Percentiles rank a stretch among this genome's conserved stretches.
Conservation (phyloP, 176 grass and related monocot genomes). For the Puccinellia tenuiflora region DNA sequence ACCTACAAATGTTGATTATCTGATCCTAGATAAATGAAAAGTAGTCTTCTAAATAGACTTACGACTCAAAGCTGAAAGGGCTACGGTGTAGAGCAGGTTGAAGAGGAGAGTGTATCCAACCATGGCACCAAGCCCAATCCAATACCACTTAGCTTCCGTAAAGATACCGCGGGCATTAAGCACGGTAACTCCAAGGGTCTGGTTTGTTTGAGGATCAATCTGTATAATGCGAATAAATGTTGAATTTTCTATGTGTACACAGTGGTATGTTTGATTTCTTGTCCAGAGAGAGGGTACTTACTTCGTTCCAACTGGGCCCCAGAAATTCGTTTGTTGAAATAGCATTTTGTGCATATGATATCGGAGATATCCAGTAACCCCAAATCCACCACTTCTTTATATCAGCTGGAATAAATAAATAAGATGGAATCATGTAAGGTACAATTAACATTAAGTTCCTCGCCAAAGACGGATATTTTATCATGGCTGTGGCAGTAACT, state of each 20-base stretch:
- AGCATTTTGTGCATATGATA: slow-evolving; percentile 77
- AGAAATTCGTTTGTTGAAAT: slow-evolving; percentile 75
- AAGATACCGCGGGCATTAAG: slow-evolving; percentile 53
- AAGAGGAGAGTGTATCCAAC: slow-evolving; percentile 76
- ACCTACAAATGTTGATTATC: slow-evolving; percentile 2
- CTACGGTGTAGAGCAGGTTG: slow-evolving; percentile 65
- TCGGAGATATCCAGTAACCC: slow-evolving; percentile 84
- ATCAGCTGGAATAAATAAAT: slow-evolving; percentile 44
- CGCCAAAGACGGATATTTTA: background rate
- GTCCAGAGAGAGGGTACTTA: slow-evolving; percentile 31
- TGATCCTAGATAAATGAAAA: slow-evolving; percentile 23
- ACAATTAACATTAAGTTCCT: background rate
- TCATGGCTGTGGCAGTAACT: slow-evolving; percentile 9
- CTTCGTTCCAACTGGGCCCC: slow-evolving; percentile 57
- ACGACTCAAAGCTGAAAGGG: slow-evolving; percentile 70
- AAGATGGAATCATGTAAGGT: slow-evolving; percentile 6
- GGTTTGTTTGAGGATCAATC: slow-evolving; percentile 23
- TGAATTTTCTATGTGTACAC: slow-evolving; percentile 15
- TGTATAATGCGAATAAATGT: slow-evolving; percentile 26
- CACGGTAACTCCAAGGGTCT: slow-evolving; percentile 48
- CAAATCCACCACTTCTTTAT: slow-evolving; percentile 92
- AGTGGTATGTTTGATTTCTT: slow-evolving; percentile 4
- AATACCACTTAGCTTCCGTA: slow-evolving; percentile 81
- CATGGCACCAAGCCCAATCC: slow-evolving; percentile 73
- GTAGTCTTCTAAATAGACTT: slow-evolving; percentile 38